Percentiles rank a stretch among this genome's conserved stretches.
These are phyloP conservation scores for Apiotrichum gracile DNA, from an alignment of 1,284 basidiomycete genomes.

Conservation along the genomic window DNA sequence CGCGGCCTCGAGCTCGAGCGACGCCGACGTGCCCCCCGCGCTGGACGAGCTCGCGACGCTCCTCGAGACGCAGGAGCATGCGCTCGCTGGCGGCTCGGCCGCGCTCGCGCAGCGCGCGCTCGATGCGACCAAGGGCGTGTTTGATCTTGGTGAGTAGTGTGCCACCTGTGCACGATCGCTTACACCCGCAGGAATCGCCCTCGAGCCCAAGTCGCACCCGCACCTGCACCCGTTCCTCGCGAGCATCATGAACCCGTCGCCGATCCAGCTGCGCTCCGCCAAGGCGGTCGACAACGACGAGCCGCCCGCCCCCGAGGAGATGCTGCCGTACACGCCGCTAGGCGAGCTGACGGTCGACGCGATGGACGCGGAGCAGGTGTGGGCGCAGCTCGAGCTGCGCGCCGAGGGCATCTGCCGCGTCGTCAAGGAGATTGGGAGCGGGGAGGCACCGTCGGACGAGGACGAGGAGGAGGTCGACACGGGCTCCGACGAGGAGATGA, in stretches of 20 bases:
- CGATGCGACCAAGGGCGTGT: conserved; percentile 66
- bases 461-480: conserved; percentile 23
- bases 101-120: conserved; percentile 60
- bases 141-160: conserved; percentile 65
- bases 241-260: conserved; percentile 58
- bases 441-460: conserved; percentile 28
- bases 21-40: conserved; percentile 1
- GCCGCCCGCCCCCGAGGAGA: conserved; percentile 35
- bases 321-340: conserved; percentile 66
- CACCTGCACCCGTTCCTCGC: conserved; percentile 64
- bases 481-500: conserved; percentile 38
- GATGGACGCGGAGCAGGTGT: conserved; percentile 84
- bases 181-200: conserved; percentile 36
- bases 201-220: conserved; percentile 60
- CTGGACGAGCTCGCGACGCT: conserved; percentile 8
- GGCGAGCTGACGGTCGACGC: conserved; percentile 68
- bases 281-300: conserved; percentile 17
- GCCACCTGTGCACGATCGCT: not conserved
- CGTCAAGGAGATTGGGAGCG: conserved; percentile 37
- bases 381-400: conserved; percentile 83
- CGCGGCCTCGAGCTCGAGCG: not conserved
- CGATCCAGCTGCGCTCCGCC: conserved; percentile 48
- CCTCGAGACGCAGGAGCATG: conserved; percentile 21
- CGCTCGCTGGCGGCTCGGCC: conserved; percentile 50
- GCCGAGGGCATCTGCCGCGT: conserved; percentile 50